Evolutionary conservation across 495 filamentous ascomycete species (phyloP).

Genomic region (Bathelium albidoporum): DNA sequence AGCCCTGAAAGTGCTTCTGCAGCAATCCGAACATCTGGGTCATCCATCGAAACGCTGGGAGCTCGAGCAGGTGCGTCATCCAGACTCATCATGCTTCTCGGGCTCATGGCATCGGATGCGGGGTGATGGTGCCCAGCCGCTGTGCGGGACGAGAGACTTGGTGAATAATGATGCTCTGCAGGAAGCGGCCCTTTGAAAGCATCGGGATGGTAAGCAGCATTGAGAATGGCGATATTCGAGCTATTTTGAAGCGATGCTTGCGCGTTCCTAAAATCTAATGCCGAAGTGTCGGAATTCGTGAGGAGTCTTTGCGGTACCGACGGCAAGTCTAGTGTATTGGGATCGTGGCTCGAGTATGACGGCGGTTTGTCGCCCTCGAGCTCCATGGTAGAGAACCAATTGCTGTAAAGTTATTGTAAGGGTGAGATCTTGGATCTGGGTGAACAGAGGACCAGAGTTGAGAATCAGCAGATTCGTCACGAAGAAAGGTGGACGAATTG

Average conservation of each 20-base stretch:
- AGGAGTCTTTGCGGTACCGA: conserved; percentile 19
- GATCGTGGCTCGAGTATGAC: conserved; percentile 25
- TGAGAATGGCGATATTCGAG: conserved; percentile 18
- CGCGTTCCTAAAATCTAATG: conserved; percentile 3
- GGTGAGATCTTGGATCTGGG: background rate
- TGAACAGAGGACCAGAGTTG: background rate
- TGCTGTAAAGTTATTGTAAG: background rate
- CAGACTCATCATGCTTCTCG: conserved; percentile 19
- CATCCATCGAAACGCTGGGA: conserved; percentile 54
- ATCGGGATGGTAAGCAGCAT: background rate
- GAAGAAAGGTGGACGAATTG: background rate
- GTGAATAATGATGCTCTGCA: background rate
- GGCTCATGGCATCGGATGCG: conserved; percentile 8
- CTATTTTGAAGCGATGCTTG: conserved; percentile 18
- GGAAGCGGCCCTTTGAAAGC: background rate
- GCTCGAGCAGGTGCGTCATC: conserved; percentile 10
- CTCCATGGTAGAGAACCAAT: conserved; percentile 7
- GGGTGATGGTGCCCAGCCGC: conserved; percentile 9
- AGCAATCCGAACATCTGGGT: conserved; percentile 68
- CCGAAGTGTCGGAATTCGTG: background rate
- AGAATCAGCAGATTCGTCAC: background rate
- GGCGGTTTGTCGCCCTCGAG: conserved; percentile 25
- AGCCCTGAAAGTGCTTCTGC: conserved; percentile 80
- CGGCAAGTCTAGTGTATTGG: conserved; percentile 22
- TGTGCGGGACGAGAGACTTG: conserved; percentile 5